A percentile compares a stretch with the other conserved stretches of the same genome.
Evolutionary conservation across 495 filamentous ascomycete genomes (phyloP).

Genomic region (Hyphodiscus hymeniophilus): DNA sequence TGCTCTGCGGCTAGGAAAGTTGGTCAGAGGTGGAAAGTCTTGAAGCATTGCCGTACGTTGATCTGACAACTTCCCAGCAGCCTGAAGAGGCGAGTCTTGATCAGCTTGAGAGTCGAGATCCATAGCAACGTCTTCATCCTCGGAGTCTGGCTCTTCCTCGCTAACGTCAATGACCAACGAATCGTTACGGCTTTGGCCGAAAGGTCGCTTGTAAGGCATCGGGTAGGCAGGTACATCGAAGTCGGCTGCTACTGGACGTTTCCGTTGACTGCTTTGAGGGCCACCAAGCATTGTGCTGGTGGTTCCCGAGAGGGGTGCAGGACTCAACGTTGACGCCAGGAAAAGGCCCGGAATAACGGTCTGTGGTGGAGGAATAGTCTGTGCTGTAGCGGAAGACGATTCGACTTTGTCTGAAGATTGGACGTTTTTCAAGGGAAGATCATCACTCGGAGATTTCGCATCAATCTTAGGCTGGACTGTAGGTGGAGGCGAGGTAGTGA

Average conservation of each 20-base stretch:
- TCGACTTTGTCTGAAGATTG: no score
- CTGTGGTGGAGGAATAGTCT: background rate
- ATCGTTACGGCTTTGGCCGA: constrained; percentile 44
- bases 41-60: constrained; percentile 29
- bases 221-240: constrained; percentile 51
- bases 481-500: background rate
- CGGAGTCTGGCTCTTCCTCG: constrained; percentile 28
- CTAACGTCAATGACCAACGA: constrained; percentile 72
- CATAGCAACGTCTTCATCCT: constrained; percentile 26
- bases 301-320: background rate
- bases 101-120: constrained; percentile 28
- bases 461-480: background rate
- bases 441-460: no score
- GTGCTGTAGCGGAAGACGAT: background rate
- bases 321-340: constrained; percentile 10
- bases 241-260: constrained; percentile 81
- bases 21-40: constrained; percentile 36
- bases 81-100: constrained; percentile 30
- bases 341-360: constrained; percentile 22
- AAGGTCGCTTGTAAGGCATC: constrained; percentile 51
- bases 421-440: no score
- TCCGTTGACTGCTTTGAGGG: constrained; percentile 36
- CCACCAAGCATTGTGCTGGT: background rate
- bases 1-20: constrained; percentile 29
- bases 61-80: constrained; percentile 11